A percentile compares a stretch with the other conserved stretches of the same genome.
These are phyloP conservation scores for Neonectria magnoliae DNA, from an alignment of 2,329 filamentous ascomycete genomes.

Conservation along the genomic window DNA sequence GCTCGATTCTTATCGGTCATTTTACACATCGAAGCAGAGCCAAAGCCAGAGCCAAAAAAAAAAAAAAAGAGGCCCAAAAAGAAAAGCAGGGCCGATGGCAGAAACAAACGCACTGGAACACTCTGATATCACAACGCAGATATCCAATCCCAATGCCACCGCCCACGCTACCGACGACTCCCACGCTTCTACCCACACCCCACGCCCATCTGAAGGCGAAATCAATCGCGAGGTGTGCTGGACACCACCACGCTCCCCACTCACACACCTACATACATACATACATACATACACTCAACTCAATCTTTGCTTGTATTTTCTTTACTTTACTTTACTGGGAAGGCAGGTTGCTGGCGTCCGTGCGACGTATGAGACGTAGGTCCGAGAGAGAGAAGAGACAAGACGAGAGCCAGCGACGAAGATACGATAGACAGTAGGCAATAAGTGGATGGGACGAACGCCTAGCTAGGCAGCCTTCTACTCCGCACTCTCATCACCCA, in stretches of 20 bases:
- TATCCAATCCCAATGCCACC: neutral
- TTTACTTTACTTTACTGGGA: conserved; percentile 6
- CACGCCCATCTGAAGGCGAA: conserved; percentile 1
- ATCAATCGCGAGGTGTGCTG: neutral
- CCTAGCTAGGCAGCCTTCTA: neutral
- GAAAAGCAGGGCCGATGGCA: neutral
- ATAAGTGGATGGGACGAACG: neutral
- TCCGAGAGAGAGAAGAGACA: neutral
- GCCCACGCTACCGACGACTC: conserved; percentile 8
- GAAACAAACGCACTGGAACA: neutral
- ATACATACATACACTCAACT: neutral
- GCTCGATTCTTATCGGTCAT: neutral
- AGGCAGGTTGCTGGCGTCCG: conserved; percentile 11
- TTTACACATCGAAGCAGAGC: neutral
- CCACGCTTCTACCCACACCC: conserved; percentile 12
- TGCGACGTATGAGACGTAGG: neutral
- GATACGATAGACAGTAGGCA: neutral
- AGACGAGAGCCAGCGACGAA: neutral
- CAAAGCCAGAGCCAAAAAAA: neutral
- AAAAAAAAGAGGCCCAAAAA: neutral
- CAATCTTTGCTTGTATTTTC: neutral
- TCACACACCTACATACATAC: conserved; percentile 9
- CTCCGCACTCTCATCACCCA: neutral
- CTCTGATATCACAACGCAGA: conserved; percentile 18
- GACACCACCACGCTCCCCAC: neutral